Base-by-base conservation (phyloP, 192 early-diverging fungal genomes). In the Backusella liffmaniae region DNA sequence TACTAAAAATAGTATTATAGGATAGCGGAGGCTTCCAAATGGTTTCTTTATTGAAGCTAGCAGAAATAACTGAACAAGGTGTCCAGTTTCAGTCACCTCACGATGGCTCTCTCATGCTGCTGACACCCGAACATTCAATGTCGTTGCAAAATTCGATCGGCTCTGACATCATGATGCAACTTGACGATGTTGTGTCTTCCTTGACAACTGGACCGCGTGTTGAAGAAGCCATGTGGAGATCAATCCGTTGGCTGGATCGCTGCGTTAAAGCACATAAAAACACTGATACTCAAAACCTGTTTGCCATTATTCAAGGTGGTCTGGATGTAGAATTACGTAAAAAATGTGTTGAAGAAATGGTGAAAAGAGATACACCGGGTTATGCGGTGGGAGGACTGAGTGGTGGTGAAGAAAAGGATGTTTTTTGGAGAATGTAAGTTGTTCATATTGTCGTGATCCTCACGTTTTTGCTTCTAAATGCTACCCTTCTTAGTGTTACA, bases 131-230 rank as follows among this genome's bases (percentile, higher is more conserved):
- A 66, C 91, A 94, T 80, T 96, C 95, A 15, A 94, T 96, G 77
- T 88, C 87, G 4, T 77, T 96, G 77, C 95, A 96, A 73, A 96
- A 96, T 82, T 87, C 91, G 5, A 94, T 95, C 76, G 95, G 93
- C 35, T 91, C 93, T 9, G 95, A 94, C 75, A 94, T 96, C 13
- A 94, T 96, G 88, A 96, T 96, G 95, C 95, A 96, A 77, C 82
- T 96, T 75, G 95, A 96, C 74, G 95, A 96, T 78, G 95, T 96
- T 1, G 91, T 96, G 1, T 94, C 93, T 2, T 94, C 93, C 46
- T 76, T 96, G 51, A 91, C 90, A 1, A 92, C 91, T 18, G 93
- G 95, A 3, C 88, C 91, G 16, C 87, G 95, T 67, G 92, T 96
- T 3, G 95, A 95, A 76, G 95, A 96, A 80, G 95, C 95, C 66